These are phyloP conservation scores for Leptographium radiaticola DNA, from an alignment of 2,329 filamentous ascomycete genomes.

Conservation along the genomic window DNA sequence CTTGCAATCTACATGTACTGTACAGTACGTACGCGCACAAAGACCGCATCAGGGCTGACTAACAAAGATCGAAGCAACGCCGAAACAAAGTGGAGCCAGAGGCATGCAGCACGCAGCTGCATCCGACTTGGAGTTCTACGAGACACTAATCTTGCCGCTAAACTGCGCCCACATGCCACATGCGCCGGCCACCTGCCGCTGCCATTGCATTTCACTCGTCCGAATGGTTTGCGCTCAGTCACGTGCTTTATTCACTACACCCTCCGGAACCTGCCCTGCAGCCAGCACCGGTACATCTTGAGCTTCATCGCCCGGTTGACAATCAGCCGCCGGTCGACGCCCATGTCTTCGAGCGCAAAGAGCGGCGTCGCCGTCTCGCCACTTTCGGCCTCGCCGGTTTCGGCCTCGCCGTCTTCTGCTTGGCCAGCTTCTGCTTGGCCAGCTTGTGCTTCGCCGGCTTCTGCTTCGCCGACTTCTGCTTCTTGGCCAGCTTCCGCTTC, in stretches of 20 bases:
- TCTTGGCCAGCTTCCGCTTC: too few species aligned
- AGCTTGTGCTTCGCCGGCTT: constrained; percentile 1
- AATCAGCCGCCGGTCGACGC: constrained; percentile 74
- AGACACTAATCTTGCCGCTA: too few species aligned
- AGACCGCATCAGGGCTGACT: not conserved
- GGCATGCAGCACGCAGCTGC: not conserved
- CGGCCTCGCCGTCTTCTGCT: constrained; percentile 9
- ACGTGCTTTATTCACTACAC: constrained; percentile 22
- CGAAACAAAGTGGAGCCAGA: not conserved
- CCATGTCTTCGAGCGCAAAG: constrained; percentile 68
- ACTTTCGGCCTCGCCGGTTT: constrained; percentile 1
- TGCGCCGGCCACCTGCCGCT: too few species aligned
- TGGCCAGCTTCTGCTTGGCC: not conserved
- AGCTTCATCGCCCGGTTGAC: constrained; percentile 82
- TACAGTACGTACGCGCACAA: not conserved
- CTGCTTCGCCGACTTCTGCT: constrained; percentile 11
- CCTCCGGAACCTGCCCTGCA: constrained; percentile 73
- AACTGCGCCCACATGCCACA: too few species aligned
- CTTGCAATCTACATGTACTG: too few species aligned
- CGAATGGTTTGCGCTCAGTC: too few species aligned
- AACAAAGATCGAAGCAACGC: not conserved
- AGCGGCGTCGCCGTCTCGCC: not conserved
- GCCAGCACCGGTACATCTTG: constrained; percentile 99
- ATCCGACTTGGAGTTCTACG: too few species aligned
- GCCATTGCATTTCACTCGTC: too few species aligned